phyloP scores from a whole-genome alignment of 192 early-diverging fungal species.

The Rhizoclosmatium globosum region DNA sequence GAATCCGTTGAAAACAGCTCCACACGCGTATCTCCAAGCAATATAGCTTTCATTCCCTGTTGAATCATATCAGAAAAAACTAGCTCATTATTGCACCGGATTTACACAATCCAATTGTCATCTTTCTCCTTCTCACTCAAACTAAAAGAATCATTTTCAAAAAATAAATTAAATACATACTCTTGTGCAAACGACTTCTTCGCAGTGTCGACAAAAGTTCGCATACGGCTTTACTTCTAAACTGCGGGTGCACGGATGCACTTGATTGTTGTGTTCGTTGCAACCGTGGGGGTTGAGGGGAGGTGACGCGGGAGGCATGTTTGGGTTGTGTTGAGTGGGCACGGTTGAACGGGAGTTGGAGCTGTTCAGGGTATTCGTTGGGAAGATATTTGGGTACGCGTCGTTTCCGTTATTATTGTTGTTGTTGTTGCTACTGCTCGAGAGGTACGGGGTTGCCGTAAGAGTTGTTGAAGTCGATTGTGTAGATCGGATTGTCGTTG shows the following conservation, averaged over 20 bases:
- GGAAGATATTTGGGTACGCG: not conserved
- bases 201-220: constrained; percentile 75
- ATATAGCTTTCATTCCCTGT: constrained; percentile 82
- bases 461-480: not conserved
- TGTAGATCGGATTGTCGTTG: not conserved
- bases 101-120: not conserved
- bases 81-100: no score
- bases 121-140: not conserved
- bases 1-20: constrained; percentile 80
- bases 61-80: not conserved
- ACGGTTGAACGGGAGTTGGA: not conserved
- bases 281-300: not conserved
- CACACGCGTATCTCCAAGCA: constrained; percentile 73
- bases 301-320: constrained; percentile 33
- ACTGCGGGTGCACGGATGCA: constrained; percentile 62
- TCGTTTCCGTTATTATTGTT: not conserved
- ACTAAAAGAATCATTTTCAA: constrained; percentile 17
- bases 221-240: constrained; percentile 77
- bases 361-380: not conserved
- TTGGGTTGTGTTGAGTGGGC: constrained; percentile 18
- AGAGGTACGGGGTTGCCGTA: not conserved
- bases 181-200: constrained; percentile 64
- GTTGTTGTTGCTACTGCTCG: not conserved
- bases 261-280: constrained; percentile 2
- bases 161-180: constrained; percentile 27